Conservation (phyloP, 2,329 filamentous ascomycete genomes). For the Fusarium graminum region DNA sequence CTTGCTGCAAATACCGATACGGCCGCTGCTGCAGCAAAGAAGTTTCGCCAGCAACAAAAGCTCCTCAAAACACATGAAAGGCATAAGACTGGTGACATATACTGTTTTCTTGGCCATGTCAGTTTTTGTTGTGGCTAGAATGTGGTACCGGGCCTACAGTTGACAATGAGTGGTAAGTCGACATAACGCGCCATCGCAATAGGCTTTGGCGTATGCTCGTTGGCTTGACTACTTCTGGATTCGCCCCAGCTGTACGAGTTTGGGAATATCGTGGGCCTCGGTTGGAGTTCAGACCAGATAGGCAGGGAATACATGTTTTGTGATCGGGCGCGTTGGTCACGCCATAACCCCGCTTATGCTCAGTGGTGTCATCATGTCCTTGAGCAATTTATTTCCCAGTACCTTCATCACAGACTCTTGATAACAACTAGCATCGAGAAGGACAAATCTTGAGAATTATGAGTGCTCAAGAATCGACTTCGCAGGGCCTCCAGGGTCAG, state of each 20-base stretch:
- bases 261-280: conserved; percentile 19
- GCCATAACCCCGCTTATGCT: conserved; percentile 33
- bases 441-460: background rate
- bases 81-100: background rate
- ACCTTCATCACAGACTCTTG: background rate
- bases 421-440: rapidly evolving
- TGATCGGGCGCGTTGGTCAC: conserved; percentile 14
- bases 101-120: background rate
- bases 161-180: too few relatives aligned
- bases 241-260: background rate
- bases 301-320: background rate
- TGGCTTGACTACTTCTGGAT: background rate
- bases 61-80: background rate
- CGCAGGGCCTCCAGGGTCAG: background rate
- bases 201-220: background rate
- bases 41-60: conserved; percentile 9
- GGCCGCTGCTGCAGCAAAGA: conserved; percentile 4
- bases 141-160: background rate
- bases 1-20: conserved; percentile 7
- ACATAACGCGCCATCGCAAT: background rate
- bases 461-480: background rate
- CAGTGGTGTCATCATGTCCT: conserved; percentile 7
- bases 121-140: background rate
- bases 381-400: conserved; percentile 11
- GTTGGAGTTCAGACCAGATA: background rate